These are phyloP conservation scores for Malbranchea cinnamomea DNA, from an alignment of 2,329 filamentous ascomycete genomes.

Conservation along the genomic window DNA sequence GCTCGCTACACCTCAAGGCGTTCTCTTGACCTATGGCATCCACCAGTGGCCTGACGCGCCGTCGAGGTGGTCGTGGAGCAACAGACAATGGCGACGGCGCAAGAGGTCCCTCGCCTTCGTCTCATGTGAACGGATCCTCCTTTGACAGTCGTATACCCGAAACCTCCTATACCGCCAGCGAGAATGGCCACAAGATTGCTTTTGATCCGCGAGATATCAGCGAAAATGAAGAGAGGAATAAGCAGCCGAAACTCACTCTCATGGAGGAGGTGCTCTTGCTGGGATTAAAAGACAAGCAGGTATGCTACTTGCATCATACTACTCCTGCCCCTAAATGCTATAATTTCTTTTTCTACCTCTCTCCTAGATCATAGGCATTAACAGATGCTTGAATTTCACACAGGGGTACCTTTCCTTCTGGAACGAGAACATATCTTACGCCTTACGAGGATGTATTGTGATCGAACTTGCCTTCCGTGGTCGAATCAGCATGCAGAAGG, in stretches of 20 bases:
- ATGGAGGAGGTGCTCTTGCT: constrained; percentile 97
- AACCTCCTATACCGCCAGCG: constrained; percentile 71
- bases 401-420: constrained; percentile 98
- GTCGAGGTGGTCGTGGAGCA: constrained; percentile 49
- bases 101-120: constrained; percentile 51
- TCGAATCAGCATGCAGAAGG: constrained; percentile 96
- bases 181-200: constrained; percentile 97
- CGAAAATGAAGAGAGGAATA: constrained; percentile 89
- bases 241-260: constrained; percentile 93
- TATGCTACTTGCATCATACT: constrained; percentile 31
- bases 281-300: constrained; percentile 97
- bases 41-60: constrained; percentile 56
- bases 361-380: not conserved
- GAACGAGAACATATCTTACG: constrained; percentile 99
- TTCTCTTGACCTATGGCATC: constrained; percentile 38
- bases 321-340: not conserved
- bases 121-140: constrained; percentile 44
- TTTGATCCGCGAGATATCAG: constrained; percentile 95
- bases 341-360: not conserved
- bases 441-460: constrained; percentile 92
- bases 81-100: constrained; percentile 46
- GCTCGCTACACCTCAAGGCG: constrained; percentile 8
- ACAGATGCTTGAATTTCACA: no score
- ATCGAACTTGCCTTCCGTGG: constrained; percentile 93
- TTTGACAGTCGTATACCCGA: constrained; percentile 41